These are phyloP conservation scores for Artemisia annua DNA, from an alignment of 129 eudicot genomes.

Conservation along the genomic window DNA sequence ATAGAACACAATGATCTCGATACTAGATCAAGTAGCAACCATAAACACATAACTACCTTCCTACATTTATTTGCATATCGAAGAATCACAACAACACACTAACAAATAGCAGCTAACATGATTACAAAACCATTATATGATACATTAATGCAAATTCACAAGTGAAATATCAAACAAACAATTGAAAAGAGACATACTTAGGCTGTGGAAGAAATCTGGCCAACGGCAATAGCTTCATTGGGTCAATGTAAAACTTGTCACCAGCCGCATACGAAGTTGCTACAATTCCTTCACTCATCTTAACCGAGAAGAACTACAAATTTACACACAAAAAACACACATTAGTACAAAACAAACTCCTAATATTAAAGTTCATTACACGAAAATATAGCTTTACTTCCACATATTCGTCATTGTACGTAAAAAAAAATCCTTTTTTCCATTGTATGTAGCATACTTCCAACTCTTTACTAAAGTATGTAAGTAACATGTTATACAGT, in stretches of 20 bases:
- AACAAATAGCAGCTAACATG: not conserved
- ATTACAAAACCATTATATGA: not conserved
- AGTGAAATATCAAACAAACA: not conserved
- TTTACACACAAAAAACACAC: not conserved
- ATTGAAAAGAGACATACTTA: conserved; percentile 52
- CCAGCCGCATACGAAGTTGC: conserved; percentile 82
- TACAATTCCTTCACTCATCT: conserved; percentile 88
- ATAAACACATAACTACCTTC: not conserved
- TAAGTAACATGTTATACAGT: too few species aligned
- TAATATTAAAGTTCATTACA: too few species aligned
- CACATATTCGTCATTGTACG: too few species aligned
- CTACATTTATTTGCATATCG: not conserved
- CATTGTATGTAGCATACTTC: too few species aligned
- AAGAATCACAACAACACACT: not conserved
- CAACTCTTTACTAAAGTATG: too few species aligned
- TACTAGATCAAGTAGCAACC: conserved; percentile 11
- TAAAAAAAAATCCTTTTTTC: too few species aligned
- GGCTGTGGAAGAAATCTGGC: conserved; percentile 93
- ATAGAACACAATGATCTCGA: not conserved
- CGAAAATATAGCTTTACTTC: too few species aligned
- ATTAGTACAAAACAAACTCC: not conserved
- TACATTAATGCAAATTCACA: not conserved
- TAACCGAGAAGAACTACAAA: conserved; percentile 58
- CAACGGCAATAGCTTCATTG: conserved; percentile 80
- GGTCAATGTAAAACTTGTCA: conserved; percentile 91